These are phyloP conservation scores for Symbiodinium pilosum DNA, from an alignment of 73 alveolate genomes.

Conservation along the genomic window DNA sequence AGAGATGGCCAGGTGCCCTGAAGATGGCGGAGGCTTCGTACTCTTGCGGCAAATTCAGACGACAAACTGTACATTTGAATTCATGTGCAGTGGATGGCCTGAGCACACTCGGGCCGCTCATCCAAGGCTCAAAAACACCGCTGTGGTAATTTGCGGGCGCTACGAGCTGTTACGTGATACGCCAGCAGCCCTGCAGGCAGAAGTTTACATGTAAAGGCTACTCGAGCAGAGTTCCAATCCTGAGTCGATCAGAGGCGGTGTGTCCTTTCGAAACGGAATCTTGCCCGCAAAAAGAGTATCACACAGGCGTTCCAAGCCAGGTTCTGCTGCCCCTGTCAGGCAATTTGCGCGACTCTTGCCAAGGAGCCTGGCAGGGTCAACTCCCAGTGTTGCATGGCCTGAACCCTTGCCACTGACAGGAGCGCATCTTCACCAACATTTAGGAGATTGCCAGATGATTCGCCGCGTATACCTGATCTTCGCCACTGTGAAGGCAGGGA, in stretches of 20 bases:
- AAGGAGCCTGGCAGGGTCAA: background rate
- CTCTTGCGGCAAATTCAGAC: no score
- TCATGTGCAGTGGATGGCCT: no score
- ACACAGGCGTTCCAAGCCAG: background rate
- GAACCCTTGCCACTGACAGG: background rate
- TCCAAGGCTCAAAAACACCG: conserved; percentile 61
- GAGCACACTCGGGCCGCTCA: no score
- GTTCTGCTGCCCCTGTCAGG: no score
- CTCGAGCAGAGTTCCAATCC: background rate
- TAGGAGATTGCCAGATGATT: background rate
- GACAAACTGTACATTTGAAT: no score
- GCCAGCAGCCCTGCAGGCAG: conserved; percentile 50
- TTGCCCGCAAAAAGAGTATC: background rate
- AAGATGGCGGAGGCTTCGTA: no score
- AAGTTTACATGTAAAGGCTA: background rate
- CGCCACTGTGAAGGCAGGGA: no score
- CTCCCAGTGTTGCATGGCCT: background rate
- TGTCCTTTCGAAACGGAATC: background rate
- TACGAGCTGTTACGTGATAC: conserved; percentile 48
- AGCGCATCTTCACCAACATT: conserved; percentile 83
- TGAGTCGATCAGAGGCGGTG: background rate
- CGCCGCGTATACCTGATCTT: no score
- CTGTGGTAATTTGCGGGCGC: conserved; percentile 84
- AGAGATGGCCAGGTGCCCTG: no score
- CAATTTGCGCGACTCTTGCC: background rate